Conservation (phyloP, 164 flowering plant species). For the Annona cherimola region DNA sequence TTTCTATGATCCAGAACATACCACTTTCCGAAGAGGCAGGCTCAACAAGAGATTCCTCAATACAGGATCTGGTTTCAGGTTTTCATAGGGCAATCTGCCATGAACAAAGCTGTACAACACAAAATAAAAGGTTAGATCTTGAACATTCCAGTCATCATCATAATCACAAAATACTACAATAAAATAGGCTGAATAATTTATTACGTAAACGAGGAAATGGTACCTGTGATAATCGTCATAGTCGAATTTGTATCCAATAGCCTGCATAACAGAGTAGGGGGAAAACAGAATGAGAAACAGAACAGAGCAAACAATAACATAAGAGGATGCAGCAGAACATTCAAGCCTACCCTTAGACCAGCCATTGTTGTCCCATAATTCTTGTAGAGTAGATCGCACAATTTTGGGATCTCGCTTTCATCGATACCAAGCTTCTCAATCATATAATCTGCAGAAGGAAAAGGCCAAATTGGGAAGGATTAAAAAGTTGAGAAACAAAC, state of each 20-base stretch:
- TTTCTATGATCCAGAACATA: constrained; percentile 30
- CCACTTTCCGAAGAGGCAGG: constrained; percentile 73
- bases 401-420: constrained; percentile 41
- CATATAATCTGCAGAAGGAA: constrained; percentile 52
- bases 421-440: constrained; percentile 62
- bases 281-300: constrained; percentile 1
- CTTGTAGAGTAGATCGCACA: constrained; percentile 55
- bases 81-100: constrained; percentile 77
- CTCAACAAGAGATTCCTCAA: constrained; percentile 57
- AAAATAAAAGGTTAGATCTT: not conserved
- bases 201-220: not conserved
- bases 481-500: not conserved
- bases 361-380: constrained; percentile 92
- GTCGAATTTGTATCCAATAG: constrained; percentile 71
- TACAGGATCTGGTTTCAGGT: constrained; percentile 69
- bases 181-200: not conserved
- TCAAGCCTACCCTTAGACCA: constrained; percentile 61
- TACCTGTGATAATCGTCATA: constrained; percentile 87
- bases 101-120: constrained; percentile 61
- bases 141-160: not conserved
- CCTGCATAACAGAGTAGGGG: constrained; percentile 34
- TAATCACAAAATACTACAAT: not conserved
- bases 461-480: not conserved
- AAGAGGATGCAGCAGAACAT: not conserved
- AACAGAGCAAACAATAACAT: not conserved